Evolutionary conservation across 2,329 filamentous ascomycete species (phyloP).

Genomic region (Ophiocordyceps camponoti-leonardi): DNA sequence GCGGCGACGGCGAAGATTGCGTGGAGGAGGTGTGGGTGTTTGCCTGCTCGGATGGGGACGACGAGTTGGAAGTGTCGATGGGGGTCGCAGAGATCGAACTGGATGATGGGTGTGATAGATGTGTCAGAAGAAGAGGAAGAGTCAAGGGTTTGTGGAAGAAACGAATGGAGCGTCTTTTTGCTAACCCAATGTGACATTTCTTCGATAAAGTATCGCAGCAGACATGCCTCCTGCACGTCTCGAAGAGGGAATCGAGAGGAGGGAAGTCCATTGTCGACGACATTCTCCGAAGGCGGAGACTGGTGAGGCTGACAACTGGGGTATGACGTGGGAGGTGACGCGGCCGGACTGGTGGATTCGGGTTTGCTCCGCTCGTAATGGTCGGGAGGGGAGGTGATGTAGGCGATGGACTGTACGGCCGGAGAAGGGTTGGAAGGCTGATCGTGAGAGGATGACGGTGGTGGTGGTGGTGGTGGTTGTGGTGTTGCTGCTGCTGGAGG

Average conservation of each 20-base stretch:
- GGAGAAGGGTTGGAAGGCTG: not conserved
- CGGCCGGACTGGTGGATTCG: not conserved
- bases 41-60: conserved; percentile 16
- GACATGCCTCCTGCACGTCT: conserved; percentile 19
- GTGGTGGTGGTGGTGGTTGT: too few relatives aligned
- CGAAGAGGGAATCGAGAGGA: conserved; percentile 15
- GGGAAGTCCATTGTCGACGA: conserved; percentile 1
- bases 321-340: not conserved
- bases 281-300: not conserved
- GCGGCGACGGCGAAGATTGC: conserved; percentile 23
- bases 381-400: conserved; percentile 1
- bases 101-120: too few relatives aligned
- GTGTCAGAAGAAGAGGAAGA: too few relatives aligned
- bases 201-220: conserved; percentile 21
- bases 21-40: conserved; percentile 19
- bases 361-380: not conserved
- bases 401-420: conserved; percentile 1
- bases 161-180: too few relatives aligned
- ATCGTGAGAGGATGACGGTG: too few relatives aligned
- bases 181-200: conserved; percentile 21
- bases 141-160: too few relatives aligned
- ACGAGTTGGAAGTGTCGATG: conserved; percentile 21
- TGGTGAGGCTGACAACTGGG: not conserved
- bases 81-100: conserved; percentile 24
- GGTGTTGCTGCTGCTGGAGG: too few relatives aligned